Evolutionary conservation across 306 rosid species (phyloP), one percentile per base, ranked within the genome.

Genomic region (Castanea sativa): DNA sequence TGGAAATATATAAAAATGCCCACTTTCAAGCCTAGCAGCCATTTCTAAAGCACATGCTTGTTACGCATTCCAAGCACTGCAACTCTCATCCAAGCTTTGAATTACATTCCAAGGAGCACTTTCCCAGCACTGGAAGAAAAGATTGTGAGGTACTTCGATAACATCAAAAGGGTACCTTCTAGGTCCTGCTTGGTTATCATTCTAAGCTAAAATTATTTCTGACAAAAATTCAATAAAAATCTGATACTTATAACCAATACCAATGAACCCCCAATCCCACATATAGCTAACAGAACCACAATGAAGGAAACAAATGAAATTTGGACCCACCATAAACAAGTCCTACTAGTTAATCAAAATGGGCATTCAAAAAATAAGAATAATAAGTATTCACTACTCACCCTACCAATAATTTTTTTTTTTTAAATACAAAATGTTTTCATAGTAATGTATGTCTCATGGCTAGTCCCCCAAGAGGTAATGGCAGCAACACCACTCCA

Each of bases 11-110:
- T n/a, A 30, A 30, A 64, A 67, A n/a, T 29, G 45, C 70, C 13
- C 71, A 67, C 41, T 69, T 71, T 33, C 60, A 56, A 13, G 64
- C 71, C 80, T 10, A 81, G 51, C 19, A 72, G 23, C 58, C 76
- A 59, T 73, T 35, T 35, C 5, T 49, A 38, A 73, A 18, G 52
- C 2, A 29, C 61, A 60, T 15, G 76, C 73, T 57, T 60, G 43
- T 73, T 49, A 61, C 32, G 56, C 23, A 53, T 60, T 59, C 63
- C 32, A 67, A 55, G 77, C 16, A 30, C 78, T 20, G 49, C 35
- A 76, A 79, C 59, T 64, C 29, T 19, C 30, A 20, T 16, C 74
- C 45, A 8, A 11, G 45, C 45, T 41, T 41, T 11, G 1, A 41
- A 41, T 41, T 41, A 41, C 45, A 41, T 41, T 41, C 45, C 45